phyloP scores from a whole-genome alignment of 2,329 filamentous ascomycete genomes.

The Botrytis deweyae region DNA sequence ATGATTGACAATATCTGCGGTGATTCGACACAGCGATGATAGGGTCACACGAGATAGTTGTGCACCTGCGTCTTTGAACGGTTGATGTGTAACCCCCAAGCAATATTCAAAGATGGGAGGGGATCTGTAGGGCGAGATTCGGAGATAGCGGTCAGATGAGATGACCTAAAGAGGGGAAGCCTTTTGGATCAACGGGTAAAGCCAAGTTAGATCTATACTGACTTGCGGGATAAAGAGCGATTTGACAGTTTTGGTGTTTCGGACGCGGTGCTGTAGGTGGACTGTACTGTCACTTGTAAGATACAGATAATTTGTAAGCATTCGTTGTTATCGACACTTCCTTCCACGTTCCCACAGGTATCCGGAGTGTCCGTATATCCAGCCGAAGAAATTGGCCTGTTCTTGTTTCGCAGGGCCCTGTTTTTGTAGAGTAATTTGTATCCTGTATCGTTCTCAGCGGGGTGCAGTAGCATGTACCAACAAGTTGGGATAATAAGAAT shows the following conservation, averaged over 20 bases:
- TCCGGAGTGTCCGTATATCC: neutral
- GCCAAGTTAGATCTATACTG: neutral
- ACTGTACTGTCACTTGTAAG: neutral
- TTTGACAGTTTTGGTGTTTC: neutral
- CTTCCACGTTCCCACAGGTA: neutral
- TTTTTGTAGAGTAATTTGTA: neutral
- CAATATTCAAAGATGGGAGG: neutral
- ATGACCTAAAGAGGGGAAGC: neutral
- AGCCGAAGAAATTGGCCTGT: neutral
- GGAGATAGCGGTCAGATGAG: conserved; percentile 13
- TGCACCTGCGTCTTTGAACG: neutral
- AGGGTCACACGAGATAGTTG: neutral
- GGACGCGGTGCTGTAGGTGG: neutral
- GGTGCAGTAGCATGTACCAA: neutral
- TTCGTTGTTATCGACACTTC: neutral
- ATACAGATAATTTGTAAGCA: neutral
- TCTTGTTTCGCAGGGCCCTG: neutral
- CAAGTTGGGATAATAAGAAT: neutral
- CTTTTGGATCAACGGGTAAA: neutral
- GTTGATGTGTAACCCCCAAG: neutral
- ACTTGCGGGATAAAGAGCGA: neutral
- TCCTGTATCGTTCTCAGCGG: neutral
- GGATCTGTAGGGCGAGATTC: neutral
- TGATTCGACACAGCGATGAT: conserved; percentile 3
- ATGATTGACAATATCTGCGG: conserved; percentile 2